These are phyloP conservation scores for Eremothecium gossypii DNA, from an alignment of 1,139 yeast species.

Conservation along the genomic window DNA sequence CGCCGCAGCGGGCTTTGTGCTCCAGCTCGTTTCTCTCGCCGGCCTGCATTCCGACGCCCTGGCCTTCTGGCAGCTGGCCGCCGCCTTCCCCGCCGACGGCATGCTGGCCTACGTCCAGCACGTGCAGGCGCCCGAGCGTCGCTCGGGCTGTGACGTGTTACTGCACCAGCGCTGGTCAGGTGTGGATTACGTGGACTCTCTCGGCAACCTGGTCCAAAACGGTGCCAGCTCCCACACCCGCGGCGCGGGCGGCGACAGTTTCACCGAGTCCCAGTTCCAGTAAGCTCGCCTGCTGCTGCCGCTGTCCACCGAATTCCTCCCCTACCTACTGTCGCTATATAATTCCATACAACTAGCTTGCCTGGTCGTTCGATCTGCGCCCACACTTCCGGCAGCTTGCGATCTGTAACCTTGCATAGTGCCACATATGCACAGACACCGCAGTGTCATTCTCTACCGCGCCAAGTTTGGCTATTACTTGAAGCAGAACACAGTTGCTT, in stretches of 20 bases:
- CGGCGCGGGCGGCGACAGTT: slow-evolving; percentile 35
- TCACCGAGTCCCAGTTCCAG: slow-evolving; percentile 35
- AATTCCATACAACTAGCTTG: too few relatives aligned
- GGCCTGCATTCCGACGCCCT: slow-evolving; percentile 46
- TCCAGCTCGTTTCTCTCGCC: slow-evolving; percentile 47
- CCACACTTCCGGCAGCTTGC: too few relatives aligned
- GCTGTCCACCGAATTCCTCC: too few relatives aligned
- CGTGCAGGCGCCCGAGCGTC: slow-evolving; percentile 41
- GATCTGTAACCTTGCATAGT: too few relatives aligned
- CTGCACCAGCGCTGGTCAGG: slow-evolving; percentile 58
- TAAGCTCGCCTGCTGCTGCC: too few relatives aligned
- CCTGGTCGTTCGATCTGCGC: too few relatives aligned
- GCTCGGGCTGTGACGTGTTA: slow-evolving; percentile 40
- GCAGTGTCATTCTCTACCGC: too few relatives aligned
- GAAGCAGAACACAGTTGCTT: background rate
- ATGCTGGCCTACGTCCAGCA: slow-evolving; percentile 49
- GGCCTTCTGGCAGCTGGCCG: slow-evolving; percentile 41
- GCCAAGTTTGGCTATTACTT: background rate
- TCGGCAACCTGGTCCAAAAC: slow-evolving; percentile 37
- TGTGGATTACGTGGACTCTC: slow-evolving; percentile 42
- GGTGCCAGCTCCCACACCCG: slow-evolving; percentile 38
- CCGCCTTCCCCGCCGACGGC: slow-evolving; percentile 40
- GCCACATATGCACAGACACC: too few relatives aligned
- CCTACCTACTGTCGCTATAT: too few relatives aligned
- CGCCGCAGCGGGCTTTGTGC: slow-evolving; percentile 45